Conservation (phyloP, 495 filamentous ascomycete genomes). For the Glonium stellatum region DNA sequence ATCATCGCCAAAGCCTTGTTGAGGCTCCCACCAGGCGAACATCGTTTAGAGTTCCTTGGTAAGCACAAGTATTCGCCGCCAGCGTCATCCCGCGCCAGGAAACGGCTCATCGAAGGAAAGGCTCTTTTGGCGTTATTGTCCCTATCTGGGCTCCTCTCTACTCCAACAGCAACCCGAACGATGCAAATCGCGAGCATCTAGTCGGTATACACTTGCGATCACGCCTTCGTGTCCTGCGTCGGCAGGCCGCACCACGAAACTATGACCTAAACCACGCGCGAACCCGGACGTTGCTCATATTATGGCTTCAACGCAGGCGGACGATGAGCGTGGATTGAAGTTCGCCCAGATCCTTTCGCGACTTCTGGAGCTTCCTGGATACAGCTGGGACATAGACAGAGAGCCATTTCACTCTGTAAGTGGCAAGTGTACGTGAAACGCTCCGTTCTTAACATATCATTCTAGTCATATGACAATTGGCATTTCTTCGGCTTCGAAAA, state of each 20-base stretch:
- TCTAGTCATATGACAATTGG: slow-evolving; percentile 37
- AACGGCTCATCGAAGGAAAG: not conserved
- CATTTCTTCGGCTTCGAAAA: slow-evolving; percentile 34
- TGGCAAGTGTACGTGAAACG: not conserved
- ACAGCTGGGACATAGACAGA: slow-evolving; percentile 26
- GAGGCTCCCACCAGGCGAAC: not conserved
- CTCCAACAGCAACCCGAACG: not conserved
- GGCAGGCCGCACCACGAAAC: not conserved
- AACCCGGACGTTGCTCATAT: slow-evolving; percentile 4
- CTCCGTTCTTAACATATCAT: not conserved
- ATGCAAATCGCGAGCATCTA: not conserved
- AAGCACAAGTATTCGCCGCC: not conserved
- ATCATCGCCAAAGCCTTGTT: not conserved
- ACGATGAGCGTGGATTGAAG: not conserved
- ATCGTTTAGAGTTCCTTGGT: not conserved
- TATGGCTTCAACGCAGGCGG: slow-evolving; percentile 9
- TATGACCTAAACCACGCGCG: not conserved
- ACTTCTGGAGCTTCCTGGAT: slow-evolving; percentile 25
- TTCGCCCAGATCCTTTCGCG: slow-evolving; percentile 23
- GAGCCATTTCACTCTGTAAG: slow-evolving; percentile 28
- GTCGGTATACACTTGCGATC: not conserved
- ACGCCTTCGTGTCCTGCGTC: slow-evolving; percentile 1
- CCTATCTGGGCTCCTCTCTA: not conserved
- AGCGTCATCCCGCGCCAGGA: not conserved
- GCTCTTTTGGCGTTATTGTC: not conserved